A percentile compares a stretch with the other conserved stretches of the same genome.
phyloP scores from a whole-genome alignment of 495 filamentous ascomycete species.

The Penicillium antarcticum region DNA sequence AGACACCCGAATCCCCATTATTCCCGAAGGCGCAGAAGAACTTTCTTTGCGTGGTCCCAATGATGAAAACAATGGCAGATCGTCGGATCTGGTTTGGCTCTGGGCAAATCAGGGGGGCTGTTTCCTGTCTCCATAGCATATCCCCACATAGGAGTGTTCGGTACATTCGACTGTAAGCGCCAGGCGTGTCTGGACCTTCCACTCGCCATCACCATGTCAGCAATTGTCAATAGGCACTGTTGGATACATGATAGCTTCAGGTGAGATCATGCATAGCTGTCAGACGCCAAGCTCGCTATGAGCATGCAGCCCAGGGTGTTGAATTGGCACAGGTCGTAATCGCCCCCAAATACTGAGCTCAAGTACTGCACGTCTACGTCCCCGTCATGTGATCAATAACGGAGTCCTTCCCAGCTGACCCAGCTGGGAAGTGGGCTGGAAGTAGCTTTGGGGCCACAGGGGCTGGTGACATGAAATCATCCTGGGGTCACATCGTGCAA shows the following conservation, averaged over 20 bases:
- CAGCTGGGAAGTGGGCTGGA: not conserved
- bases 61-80: not conserved
- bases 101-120: too few species aligned
- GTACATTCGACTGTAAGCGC: not conserved
- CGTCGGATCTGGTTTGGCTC: not conserved
- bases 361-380: too few species aligned
- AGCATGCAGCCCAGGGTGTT: too few species aligned
- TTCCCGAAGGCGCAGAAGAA: slow-evolving; percentile 10
- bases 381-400: not conserved
- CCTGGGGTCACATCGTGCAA: slow-evolving; percentile 1
- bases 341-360: too few species aligned
- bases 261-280: not conserved
- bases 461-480: not conserved
- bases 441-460: not conserved
- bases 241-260: not conserved
- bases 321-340: too few species aligned
- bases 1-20: slow-evolving; percentile 1
- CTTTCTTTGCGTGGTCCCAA: slow-evolving; percentile 6
- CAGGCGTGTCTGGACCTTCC: not conserved
- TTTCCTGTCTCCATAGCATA: too few species aligned
- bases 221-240: too few species aligned
- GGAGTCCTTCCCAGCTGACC: not conserved
- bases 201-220: not conserved
- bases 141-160: too few species aligned
- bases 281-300: too few species aligned